A percentile compares a stretch with the other conserved stretches of the same genome.
Evolutionary conservation across 2,329 filamentous ascomycete genomes (phyloP).

Genomic region (Verticillium tricorpus): DNA sequence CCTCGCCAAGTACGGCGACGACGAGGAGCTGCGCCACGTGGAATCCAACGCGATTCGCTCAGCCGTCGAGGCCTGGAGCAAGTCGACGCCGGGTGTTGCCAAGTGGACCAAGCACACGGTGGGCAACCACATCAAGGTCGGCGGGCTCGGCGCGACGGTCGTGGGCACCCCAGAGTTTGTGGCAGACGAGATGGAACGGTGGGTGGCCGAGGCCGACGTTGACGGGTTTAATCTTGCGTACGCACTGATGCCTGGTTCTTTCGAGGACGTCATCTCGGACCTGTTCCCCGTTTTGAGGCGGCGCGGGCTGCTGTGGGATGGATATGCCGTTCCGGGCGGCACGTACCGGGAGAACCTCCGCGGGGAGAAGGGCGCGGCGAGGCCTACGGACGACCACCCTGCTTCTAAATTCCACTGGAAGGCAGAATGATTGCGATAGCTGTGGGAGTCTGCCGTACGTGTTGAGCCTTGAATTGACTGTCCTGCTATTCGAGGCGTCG

Average conservation of each 20-base stretch:
- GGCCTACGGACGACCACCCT: constrained; percentile 31
- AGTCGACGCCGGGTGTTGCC: constrained; percentile 21
- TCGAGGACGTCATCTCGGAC: constrained; percentile 62
- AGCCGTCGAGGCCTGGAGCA: constrained; percentile 43
- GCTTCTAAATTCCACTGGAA: constrained; percentile 34
- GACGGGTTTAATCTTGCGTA: constrained; percentile 48
- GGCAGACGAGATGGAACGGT: constrained; percentile 27
- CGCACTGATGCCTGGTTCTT: constrained; percentile 49
- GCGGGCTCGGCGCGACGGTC: constrained; percentile 22
- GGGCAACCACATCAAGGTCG: constrained; percentile 26
- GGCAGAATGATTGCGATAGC: constrained; percentile 19
- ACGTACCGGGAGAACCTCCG: constrained; percentile 40
- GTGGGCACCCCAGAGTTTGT: constrained; percentile 25
- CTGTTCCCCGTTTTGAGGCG: constrained; percentile 57
- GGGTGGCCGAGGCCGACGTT: constrained; percentile 50
- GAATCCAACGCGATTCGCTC: constrained; percentile 57
- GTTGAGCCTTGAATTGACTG: constrained; percentile 20
- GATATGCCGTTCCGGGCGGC: constrained; percentile 36
- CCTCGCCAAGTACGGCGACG: constrained; percentile 54
- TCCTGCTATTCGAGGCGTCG: not conserved
- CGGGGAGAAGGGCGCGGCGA: constrained; percentile 24
- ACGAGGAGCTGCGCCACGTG: constrained; percentile 59
- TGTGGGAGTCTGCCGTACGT: constrained; percentile 6
- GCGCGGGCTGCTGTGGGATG: constrained; percentile 53
- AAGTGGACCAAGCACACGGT: constrained; percentile 30